phyloP scores from a whole-genome alignment of 2,329 filamentous ascomycete species.

The Nigrospora sphaerica region DNA sequence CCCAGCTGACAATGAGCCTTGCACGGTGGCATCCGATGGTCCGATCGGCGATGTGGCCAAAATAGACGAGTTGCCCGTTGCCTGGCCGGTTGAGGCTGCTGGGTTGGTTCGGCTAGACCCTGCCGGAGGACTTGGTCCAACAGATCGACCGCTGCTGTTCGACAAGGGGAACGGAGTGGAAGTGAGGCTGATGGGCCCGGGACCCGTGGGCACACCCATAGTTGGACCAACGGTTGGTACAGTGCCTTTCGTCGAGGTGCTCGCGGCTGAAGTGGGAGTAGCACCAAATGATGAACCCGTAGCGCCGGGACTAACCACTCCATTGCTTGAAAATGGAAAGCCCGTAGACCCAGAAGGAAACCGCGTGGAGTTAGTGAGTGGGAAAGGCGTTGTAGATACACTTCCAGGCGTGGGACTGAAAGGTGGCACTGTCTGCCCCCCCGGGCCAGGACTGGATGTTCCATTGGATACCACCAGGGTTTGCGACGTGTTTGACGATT shows the following conservation, averaged over 20 bases:
- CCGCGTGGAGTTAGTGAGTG: conserved; percentile 6
- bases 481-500: too few species aligned
- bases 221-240: background rate
- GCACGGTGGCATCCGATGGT: too few species aligned
- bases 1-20: too few species aligned
- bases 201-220: background rate
- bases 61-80: too few species aligned
- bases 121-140: conserved; percentile 4
- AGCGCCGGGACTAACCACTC: too few species aligned
- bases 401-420: too few species aligned
- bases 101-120: conserved; percentile 2
- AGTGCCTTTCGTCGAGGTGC: too few species aligned
- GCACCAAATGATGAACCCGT: too few species aligned
- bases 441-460: background rate
- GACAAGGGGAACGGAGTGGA: conserved; percentile 1
- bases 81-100: too few species aligned
- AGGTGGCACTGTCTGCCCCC: background rate
- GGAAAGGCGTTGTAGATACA: background rate
- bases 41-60: too few species aligned
- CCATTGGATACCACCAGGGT: too few species aligned
- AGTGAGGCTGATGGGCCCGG: background rate
- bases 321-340: conserved; percentile 2
- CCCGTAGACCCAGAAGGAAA: conserved; percentile 2
- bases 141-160: conserved; percentile 2
- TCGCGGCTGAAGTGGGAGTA: too few species aligned